phyloP scores from a whole-genome alignment of 2,329 filamentous ascomycete genomes.

The Teratosphaeria zuluensis region DNA sequence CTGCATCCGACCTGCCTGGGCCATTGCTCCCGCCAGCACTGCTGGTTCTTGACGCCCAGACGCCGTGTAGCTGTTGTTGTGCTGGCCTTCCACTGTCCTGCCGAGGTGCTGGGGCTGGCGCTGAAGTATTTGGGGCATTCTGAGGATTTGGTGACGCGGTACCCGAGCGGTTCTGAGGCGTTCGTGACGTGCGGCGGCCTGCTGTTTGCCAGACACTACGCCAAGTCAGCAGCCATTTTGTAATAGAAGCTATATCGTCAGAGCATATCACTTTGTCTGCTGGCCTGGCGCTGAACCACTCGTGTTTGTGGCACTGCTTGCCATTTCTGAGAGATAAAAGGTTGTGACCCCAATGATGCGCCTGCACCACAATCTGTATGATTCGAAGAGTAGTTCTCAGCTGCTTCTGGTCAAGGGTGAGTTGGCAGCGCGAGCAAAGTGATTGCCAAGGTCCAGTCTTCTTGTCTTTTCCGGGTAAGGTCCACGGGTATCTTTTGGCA shows the following conservation, averaged over 20 bases:
- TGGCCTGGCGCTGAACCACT: background rate
- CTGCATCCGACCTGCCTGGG: constrained; percentile 1
- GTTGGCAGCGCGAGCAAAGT: no score
- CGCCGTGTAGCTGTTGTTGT: constrained; percentile 10
- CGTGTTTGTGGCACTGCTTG: background rate
- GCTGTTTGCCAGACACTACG: constrained; percentile 13
- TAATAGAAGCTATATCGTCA: background rate
- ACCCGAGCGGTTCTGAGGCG: constrained; percentile 21
- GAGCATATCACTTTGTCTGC: background rate
- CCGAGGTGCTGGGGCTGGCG: constrained; percentile 9
- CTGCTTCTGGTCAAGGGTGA: no score
- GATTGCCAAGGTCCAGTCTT: no score
- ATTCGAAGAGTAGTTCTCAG: no score
- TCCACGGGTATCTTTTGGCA: background rate
- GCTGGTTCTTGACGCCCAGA: constrained; percentile 15
- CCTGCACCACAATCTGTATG: no score
- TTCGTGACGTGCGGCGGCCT: constrained; percentile 13
- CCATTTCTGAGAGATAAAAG: background rate
- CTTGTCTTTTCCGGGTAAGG: no score
- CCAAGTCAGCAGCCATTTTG: background rate
- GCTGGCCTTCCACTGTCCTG: constrained; percentile 6
- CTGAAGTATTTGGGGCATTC: constrained; percentile 9
- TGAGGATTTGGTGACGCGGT: constrained; percentile 17
- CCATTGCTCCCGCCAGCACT: constrained; percentile 12
- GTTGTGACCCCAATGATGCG: no score